phyloP scores from a whole-genome alignment of 371 early-diverging fungal species.

The Thermomucor indicae-seudaticae region DNA sequence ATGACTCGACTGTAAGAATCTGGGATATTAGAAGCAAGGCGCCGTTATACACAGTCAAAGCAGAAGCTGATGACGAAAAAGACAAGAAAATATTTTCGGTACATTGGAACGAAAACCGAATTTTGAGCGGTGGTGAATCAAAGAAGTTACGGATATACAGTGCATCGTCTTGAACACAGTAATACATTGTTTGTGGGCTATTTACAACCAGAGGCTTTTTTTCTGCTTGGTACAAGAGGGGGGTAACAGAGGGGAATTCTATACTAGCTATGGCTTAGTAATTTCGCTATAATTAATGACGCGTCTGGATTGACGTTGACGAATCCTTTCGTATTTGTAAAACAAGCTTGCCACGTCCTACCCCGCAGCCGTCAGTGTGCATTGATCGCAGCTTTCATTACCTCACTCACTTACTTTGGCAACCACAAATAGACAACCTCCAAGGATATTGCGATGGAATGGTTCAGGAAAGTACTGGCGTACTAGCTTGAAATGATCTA shows the following conservation, averaged over 20 bases:
- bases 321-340: slow-evolving; percentile 39
- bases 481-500: slow-evolving; percentile 43
- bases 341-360: slow-evolving; percentile 38
- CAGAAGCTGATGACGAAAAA: slow-evolving; percentile 28
- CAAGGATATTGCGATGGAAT: slow-evolving; percentile 56
- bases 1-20: slow-evolving; percentile 84
- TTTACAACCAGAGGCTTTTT: no score
- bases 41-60: slow-evolving; percentile 65
- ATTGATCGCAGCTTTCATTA: background rate
- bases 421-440: slow-evolving; percentile 62
- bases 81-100: slow-evolving; percentile 76
- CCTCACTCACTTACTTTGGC: slow-evolving; percentile 31
- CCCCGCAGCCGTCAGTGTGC: background rate
- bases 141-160: slow-evolving; percentile 65
- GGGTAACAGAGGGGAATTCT: background rate
- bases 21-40: slow-evolving; percentile 92
- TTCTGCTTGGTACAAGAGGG: no score
- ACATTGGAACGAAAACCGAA: slow-evolving; percentile 71
- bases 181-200: no score
- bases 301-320: slow-evolving; percentile 37
- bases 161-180: no score
- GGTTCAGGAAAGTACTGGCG: slow-evolving; percentile 50
- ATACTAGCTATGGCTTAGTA: background rate
- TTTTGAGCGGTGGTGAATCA: slow-evolving; percentile 85
- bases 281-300: slow-evolving; percentile 26